Evolutionary conservation across 306 rosid species (phyloP), one percentile per base, ranked within the genome.

Genomic region (Quercus variabilis): DNA sequence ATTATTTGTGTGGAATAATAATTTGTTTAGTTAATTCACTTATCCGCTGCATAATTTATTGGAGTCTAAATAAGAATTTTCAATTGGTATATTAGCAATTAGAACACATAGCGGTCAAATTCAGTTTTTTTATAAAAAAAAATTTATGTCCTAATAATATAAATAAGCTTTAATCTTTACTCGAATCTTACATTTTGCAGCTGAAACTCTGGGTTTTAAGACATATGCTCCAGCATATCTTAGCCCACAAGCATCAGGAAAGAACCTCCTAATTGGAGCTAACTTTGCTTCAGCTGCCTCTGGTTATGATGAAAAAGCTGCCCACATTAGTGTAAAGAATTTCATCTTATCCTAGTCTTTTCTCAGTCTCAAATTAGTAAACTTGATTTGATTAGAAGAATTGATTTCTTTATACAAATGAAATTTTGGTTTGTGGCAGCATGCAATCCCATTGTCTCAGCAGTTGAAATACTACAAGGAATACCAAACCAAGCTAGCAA

Each of bases 201-300:
- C 98, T 81, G 92, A 93, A 30, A 88, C 87, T 74, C 73, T 96
- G 69, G 99, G 99, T 25, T 96, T 96, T 55, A 93, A 76, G 86
- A 90, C 78, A 3, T 89, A 70, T 79, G 89, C 98, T 78, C 82
- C 90, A 18, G 90, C 99, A 60, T 96, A 96, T 78, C 98, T 93
- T 68, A 96, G 99, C 88, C 97, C 98, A 21, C 90, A 89, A 78
- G 98, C 96, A 74, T 87, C 99, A 35, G 98, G 99, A 82, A 90
- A 93, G 74, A 93, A 89, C 80, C 98, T 96, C 43, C 94, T 96
- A 57, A 78, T 86, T 74, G 99, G 99, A 75, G 93, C 90, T 58
- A 96, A 96, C 86, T 96, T 96, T 79, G 99, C 98, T 78, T 96
- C 99, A 43, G 99, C 98, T 87, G 98, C 94, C 28, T 92, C 99